phyloP scores from a whole-genome alignment of 2,329 filamentous ascomycete species.

The Aspergillus glaucus region DNA sequence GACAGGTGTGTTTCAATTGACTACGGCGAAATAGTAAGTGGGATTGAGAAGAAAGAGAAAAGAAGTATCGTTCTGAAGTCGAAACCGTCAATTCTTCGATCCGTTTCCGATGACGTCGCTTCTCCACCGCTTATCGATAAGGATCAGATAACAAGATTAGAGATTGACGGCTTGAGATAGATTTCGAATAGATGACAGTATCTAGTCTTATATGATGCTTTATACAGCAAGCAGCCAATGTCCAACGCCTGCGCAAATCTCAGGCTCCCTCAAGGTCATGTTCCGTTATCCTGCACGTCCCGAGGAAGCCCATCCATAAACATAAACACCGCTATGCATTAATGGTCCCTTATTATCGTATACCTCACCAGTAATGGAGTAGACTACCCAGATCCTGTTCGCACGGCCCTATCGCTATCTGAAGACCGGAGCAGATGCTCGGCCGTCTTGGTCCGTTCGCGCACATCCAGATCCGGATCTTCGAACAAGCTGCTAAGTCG shows the following conservation, averaged over 20 bases:
- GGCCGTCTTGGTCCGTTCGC: conserved; percentile 76
- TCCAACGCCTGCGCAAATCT: background rate
- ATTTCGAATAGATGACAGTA: conserved; percentile 1
- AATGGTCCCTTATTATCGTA: conserved; percentile 3
- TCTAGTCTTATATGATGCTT: background rate
- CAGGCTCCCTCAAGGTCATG: background rate
- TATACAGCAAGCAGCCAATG: background rate
- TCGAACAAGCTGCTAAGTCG: conserved; percentile 58
- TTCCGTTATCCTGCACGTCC: background rate
- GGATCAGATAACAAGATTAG: background rate
- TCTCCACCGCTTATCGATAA: conserved; percentile 6
- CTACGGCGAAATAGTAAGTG: background rate
- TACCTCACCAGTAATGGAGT: background rate
- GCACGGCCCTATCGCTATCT: conserved; percentile 1
- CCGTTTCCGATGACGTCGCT: conserved; percentile 14
- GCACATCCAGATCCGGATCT: conserved; percentile 73
- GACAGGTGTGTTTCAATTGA: background rate
- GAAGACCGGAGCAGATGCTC: conserved; percentile 58
- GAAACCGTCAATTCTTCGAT: background rate
- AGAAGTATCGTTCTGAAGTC: background rate
- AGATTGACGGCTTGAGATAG: too few relatives aligned
- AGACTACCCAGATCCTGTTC: background rate
- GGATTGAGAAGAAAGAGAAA: background rate
- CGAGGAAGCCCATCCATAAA: background rate
- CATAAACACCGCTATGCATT: conserved; percentile 12